Conservation (phyloP, 2,329 filamentous ascomycete species). For the Elsinoe ampelina region DNA sequence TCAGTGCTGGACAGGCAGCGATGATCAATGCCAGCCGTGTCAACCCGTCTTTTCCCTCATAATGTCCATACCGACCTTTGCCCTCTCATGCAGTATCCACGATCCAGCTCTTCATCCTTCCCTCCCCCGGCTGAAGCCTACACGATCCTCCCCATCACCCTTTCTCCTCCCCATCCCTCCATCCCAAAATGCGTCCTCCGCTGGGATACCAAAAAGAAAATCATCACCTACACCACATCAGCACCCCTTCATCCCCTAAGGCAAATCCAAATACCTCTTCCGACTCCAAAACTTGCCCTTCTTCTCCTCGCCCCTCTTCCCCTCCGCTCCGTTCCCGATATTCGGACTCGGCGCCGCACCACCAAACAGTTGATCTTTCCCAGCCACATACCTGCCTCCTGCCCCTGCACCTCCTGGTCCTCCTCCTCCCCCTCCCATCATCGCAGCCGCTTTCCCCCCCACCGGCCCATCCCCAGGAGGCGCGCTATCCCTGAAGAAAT, state of each 20-base stretch:
- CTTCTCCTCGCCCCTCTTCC: constrained; percentile 21
- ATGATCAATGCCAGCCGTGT: too few relatives aligned
- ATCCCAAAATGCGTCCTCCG: not conserved
- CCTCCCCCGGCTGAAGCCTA: too few relatives aligned
- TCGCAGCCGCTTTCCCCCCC: constrained; percentile 17
- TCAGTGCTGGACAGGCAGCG: not conserved
- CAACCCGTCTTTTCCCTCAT: too few relatives aligned
- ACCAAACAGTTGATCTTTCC: constrained; percentile 5
- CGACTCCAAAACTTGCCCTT: constrained; percentile 19
- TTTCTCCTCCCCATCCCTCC: not conserved
- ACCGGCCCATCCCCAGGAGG: constrained; percentile 21
- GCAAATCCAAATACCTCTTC: constrained; percentile 21
- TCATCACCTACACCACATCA: constrained; percentile 5
- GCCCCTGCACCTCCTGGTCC: constrained; percentile 13
- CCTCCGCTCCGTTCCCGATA: constrained; percentile 8
- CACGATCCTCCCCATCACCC: too few relatives aligned
- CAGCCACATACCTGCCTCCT: not conserved
- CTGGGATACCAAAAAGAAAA: not conserved
- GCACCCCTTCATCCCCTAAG: constrained; percentile 11
- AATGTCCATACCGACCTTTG: too few relatives aligned
- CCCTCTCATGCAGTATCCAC: too few relatives aligned
- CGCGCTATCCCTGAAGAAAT: constrained; percentile 35
- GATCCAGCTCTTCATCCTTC: too few relatives aligned
- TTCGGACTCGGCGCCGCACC: constrained; percentile 15
- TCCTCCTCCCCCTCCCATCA: constrained; percentile 18